Percentiles rank a stretch among this genome's conserved stretches.
These are phyloP conservation scores for Polyplosphaeria fusca DNA, from an alignment of 495 filamentous ascomycete species.

Conservation along the genomic window DNA sequence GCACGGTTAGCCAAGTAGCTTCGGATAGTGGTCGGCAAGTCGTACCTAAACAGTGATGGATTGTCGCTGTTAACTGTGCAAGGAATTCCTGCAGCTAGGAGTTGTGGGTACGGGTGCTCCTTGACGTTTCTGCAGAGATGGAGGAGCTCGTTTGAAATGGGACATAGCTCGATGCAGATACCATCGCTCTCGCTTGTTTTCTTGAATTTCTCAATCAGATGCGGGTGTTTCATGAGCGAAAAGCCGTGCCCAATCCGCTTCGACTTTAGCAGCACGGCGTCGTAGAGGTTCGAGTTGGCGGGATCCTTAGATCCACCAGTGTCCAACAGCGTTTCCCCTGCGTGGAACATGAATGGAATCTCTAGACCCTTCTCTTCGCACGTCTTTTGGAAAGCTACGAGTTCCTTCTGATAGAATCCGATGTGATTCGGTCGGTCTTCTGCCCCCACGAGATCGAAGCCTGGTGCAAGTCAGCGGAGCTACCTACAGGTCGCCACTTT, in stretches of 20 bases:
- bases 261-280: constrained; percentile 36
- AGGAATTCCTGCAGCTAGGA: constrained; percentile 41
- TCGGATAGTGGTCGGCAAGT: background rate
- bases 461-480: constrained; percentile 11
- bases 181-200: background rate
- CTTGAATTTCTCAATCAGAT: constrained; percentile 40
- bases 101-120: constrained; percentile 40
- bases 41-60: constrained; percentile 43
- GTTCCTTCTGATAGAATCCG: constrained; percentile 39
- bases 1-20: constrained; percentile 6
- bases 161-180: constrained; percentile 44
- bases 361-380: constrained; percentile 35
- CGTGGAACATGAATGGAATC: constrained; percentile 45
- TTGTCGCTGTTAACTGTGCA: constrained; percentile 45
- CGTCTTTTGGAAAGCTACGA: constrained; percentile 36
- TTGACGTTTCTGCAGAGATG: constrained; percentile 43
- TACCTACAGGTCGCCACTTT: background rate
- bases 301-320: constrained; percentile 41
- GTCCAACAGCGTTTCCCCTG: constrained; percentile 43
- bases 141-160: constrained; percentile 43
- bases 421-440: constrained; percentile 43
- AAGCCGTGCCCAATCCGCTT: constrained; percentile 44
- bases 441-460: constrained; percentile 45
- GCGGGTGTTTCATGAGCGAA: constrained; percentile 40
- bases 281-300: constrained; percentile 43